Conservation (phyloP, 1,284 basidiomycete genomes). For the Entoloma clypeatum region DNA sequence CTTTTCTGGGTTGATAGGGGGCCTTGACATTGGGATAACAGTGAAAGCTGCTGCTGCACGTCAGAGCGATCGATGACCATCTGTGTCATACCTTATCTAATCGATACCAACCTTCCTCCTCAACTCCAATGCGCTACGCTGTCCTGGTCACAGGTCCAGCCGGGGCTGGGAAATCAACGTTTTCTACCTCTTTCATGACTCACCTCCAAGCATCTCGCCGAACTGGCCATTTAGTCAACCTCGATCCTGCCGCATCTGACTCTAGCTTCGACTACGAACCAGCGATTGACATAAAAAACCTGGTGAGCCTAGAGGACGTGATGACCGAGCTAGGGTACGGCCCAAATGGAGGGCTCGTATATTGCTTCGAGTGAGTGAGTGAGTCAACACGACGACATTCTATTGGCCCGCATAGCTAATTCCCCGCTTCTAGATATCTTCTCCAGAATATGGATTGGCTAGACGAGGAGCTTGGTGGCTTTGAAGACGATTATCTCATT, state of each 20-base stretch:
- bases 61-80: not conserved
- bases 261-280: conserved; percentile 91
- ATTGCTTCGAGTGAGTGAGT: conserved; percentile 98
- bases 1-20: conserved; percentile 68
- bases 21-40: conserved; percentile 59
- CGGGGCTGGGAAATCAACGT: conserved; percentile 97
- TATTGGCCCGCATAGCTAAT: conserved; percentile 6
- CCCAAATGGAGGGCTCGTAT: conserved; percentile 95
- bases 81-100: not conserved
- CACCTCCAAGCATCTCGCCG: conserved; percentile 85
- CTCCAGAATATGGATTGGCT: conserved; percentile 98
- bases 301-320: conserved; percentile 92
- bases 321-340: conserved; percentile 96
- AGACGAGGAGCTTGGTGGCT: conserved; percentile 94
- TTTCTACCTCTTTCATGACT: conserved; percentile 85
- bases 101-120: not conserved
- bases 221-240: conserved; percentile 91
- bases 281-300: conserved; percentile 90
- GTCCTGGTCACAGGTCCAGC: conserved; percentile 89
- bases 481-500: conserved; percentile 96
- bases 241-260: conserved; percentile 92
- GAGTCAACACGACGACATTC: conserved; percentile 17
- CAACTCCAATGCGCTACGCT: conserved; percentile 78
- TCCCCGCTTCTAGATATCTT: conserved; percentile 67
- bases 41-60: conserved; percentile 6